Percentiles rank a stretch among this genome's conserved stretches.
phyloP scores from a whole-genome alignment of 352 stramenopile species.

The Globisporangium alternatum region DNA sequence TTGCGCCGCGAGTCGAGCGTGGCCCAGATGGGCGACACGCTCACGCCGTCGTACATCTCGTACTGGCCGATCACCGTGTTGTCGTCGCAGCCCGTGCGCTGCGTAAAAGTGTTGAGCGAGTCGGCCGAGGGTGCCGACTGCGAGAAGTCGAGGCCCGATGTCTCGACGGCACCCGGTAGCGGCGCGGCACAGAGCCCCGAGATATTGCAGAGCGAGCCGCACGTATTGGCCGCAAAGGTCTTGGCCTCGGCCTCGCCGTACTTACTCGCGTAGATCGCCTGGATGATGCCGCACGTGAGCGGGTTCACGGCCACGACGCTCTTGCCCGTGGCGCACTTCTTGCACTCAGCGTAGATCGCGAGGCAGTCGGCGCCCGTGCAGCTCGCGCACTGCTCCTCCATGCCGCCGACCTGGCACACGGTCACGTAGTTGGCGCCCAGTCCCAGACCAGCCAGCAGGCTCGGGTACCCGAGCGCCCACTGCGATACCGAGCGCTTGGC shows the following conservation, averaged over 20 bases:
- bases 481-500: conserved; percentile 49
- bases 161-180: conserved; percentile 52
- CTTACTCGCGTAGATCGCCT: conserved; percentile 39
- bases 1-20: conserved; percentile 16
- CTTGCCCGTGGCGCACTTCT: conserved; percentile 35
- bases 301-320: conserved; percentile 41
- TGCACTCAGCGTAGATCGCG: conserved; percentile 33
- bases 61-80: conserved; percentile 53
- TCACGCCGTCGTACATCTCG: conserved; percentile 55
- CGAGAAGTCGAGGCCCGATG: conserved; percentile 60
- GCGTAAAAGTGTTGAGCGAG: conserved; percentile 40
- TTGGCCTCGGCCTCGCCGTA: conserved; percentile 38
- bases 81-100: conserved; percentile 72
- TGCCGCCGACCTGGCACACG: conserved; percentile 29
- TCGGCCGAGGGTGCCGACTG: conserved; percentile 27
- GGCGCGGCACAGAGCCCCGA: conserved; percentile 58
- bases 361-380: conserved; percentile 35
- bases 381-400: conserved; percentile 44
- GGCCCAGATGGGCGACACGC: conserved; percentile 13
- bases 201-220: conserved; percentile 33
- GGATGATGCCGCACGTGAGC: conserved; percentile 35
- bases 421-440: conserved; percentile 55
- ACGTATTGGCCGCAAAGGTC: conserved; percentile 34
- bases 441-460: conserved; percentile 54
- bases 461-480: conserved; percentile 73